These are phyloP conservation scores for Vitis cinerea DNA, from an alignment of 164 flowering plant genomes.

Conservation along the genomic window DNA sequence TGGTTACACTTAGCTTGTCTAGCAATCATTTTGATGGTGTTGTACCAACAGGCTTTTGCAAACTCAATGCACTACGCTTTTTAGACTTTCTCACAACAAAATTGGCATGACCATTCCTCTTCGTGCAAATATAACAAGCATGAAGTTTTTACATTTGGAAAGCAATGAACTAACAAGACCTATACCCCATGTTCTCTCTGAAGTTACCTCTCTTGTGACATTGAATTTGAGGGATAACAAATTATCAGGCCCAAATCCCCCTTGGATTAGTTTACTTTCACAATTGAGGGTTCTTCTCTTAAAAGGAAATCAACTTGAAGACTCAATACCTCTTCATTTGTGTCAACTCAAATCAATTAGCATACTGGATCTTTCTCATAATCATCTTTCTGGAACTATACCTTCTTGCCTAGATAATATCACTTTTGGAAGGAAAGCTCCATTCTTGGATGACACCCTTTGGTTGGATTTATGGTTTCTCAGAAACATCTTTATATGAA, in stretches of 20 bases:
- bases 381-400: conserved; percentile 17
- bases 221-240: conserved; percentile 7
- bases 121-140: no score
- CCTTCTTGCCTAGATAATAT: conserved; percentile 12
- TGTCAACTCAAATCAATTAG: not conserved
- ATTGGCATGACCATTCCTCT: not conserved
- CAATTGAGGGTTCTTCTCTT: not conserved
- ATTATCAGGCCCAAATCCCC: not conserved
- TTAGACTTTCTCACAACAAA: conserved; percentile 7
- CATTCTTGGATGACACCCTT: conserved; percentile 1
- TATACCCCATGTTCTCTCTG: not conserved
- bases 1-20: not conserved
- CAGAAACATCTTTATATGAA: not conserved
- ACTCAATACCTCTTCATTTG: not conserved
- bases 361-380: not conserved
- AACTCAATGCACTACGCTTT: not conserved
- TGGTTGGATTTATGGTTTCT: not conserved
- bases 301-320: not conserved
- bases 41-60: conserved; percentile 1
- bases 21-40: not conserved
- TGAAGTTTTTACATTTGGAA: not conserved
- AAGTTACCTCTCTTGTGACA: conserved; percentile 3
- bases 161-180: not conserved
- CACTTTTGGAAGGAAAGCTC: not conserved
- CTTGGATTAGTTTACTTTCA: not conserved